Percentiles rank a stretch among this genome's conserved stretches.
These are phyloP conservation scores for Testicularia cyperi DNA, from an alignment of 1,284 basidiomycete genomes.

Conservation along the genomic window DNA sequence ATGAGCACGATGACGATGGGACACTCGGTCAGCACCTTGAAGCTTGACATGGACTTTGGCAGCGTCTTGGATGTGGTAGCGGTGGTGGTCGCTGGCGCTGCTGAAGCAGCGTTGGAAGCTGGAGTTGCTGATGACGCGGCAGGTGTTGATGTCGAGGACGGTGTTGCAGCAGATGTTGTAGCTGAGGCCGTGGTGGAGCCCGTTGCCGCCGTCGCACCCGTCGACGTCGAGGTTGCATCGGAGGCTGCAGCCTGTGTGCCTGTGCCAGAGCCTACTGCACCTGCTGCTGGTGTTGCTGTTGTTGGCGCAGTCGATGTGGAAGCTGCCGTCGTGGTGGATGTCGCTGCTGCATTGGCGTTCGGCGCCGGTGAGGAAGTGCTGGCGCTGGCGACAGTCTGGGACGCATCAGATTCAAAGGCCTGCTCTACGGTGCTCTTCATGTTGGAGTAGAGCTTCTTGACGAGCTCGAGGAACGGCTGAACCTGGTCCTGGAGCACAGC, in stretches of 20 bases:
- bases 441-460: slow-evolving; percentile 75
- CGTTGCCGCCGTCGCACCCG: slow-evolving; percentile 4
- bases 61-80: slow-evolving; percentile 37
- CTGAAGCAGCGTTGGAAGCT: slow-evolving; percentile 4
- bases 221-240: too few relatives aligned
- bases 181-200: slow-evolving; percentile 15
- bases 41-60: slow-evolving; percentile 66
- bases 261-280: background rate
- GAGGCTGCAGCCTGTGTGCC: background rate
- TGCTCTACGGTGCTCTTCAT: slow-evolving; percentile 75
- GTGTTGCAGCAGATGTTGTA: background rate
- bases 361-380: background rate
- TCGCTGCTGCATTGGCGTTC: slow-evolving; percentile 3
- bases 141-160: background rate
- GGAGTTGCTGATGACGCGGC: background rate
- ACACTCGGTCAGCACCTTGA: slow-evolving; percentile 93
- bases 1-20: slow-evolving; percentile 90
- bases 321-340: slow-evolving; percentile 2
- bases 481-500: slow-evolving; percentile 72
- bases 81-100: slow-evolving; percentile 7
- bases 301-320: slow-evolving; percentile 3
- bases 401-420: slow-evolving; percentile 65
- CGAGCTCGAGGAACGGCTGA: slow-evolving; percentile 75
- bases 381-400: slow-evolving; percentile 8
- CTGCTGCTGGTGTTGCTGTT: background rate